These are phyloP conservation scores for Lindgomyces ingoldianus DNA, from an alignment of 495 filamentous ascomycete genomes.

Conservation along the genomic window DNA sequence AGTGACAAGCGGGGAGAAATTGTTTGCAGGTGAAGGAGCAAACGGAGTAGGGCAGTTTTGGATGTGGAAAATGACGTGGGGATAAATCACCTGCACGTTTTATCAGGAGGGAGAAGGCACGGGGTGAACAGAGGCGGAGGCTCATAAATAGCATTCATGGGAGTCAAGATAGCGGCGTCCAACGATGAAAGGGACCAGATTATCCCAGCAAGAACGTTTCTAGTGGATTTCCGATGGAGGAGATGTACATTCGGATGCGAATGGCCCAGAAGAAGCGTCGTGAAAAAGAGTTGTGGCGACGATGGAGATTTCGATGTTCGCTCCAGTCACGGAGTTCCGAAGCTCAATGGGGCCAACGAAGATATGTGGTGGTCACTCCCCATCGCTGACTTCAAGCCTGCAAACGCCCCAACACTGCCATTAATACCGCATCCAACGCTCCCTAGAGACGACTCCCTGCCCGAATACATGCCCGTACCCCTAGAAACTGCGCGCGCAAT, in stretches of 20 bases:
- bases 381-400: neutral
- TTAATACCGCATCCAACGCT: neutral
- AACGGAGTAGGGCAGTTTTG: neutral
- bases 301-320: neutral
- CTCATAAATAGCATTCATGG: conserved; percentile 25
- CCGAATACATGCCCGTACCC: conserved; percentile 30
- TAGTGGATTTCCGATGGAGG: neutral
- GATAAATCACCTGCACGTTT: conserved; percentile 12
- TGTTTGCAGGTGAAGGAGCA: neutral
- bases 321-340: neutral
- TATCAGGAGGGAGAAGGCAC: neutral
- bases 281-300: neutral
- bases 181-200: neutral
- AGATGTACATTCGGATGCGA: neutral
- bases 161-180: conserved; percentile 4
- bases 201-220: neutral
- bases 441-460: neutral
- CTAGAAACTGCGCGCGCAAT: conserved; percentile 25
- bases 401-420: neutral
- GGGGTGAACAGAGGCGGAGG: conserved; percentile 21
- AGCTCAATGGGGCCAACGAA: too few species aligned
- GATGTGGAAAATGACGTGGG: neutral
- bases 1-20: neutral
- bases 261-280: neutral
- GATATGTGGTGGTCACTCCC: neutral